These are phyloP conservation scores for Cercophora sp. DNA, from an alignment of 495 filamentous ascomycete species.

Conservation along the genomic window DNA sequence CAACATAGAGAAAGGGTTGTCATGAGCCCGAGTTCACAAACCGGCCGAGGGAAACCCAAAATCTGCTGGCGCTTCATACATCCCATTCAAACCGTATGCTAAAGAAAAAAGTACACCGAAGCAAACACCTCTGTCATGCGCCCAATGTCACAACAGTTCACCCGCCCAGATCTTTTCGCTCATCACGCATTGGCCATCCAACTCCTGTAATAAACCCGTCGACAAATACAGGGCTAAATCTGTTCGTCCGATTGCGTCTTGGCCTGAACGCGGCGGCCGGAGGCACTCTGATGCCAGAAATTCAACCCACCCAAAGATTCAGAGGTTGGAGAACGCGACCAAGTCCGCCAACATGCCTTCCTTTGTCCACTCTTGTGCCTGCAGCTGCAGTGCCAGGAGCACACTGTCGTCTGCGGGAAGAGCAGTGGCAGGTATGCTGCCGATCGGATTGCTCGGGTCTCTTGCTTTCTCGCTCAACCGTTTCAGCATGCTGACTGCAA, in stretches of 20 bases:
- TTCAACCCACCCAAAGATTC: neutral
- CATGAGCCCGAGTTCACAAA: too few species aligned
- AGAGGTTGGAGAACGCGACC: conserved; percentile 59
- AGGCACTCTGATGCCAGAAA: too few species aligned
- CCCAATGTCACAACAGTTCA: neutral
- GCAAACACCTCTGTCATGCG: conserved; percentile 19
- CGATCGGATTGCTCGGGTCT: conserved; percentile 37
- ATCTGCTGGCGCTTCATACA: neutral
- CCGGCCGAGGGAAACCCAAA: neutral
- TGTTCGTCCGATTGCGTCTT: too few species aligned
- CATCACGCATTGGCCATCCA: conserved; percentile 7
- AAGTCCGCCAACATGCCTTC: conserved; percentile 65
- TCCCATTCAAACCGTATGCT: conserved; percentile 8
- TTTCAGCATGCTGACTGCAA: conserved; percentile 66
- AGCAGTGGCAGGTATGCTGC: conserved; percentile 57
- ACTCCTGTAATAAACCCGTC: conserved; percentile 1
- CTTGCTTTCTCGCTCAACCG: conserved; percentile 64
- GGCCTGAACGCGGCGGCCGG: too few species aligned
- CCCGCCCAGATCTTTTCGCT: neutral
- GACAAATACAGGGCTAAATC: neutral
- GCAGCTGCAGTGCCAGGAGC: conserved; percentile 62
- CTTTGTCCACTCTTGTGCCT: conserved; percentile 50
- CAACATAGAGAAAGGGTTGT: too few species aligned
- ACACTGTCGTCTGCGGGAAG: conserved; percentile 68
- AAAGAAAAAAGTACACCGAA: conserved; percentile 15